Evolutionary conservation across 352 stramenopile species (phyloP).

Genomic region (Phytophthora parvispora): DNA sequence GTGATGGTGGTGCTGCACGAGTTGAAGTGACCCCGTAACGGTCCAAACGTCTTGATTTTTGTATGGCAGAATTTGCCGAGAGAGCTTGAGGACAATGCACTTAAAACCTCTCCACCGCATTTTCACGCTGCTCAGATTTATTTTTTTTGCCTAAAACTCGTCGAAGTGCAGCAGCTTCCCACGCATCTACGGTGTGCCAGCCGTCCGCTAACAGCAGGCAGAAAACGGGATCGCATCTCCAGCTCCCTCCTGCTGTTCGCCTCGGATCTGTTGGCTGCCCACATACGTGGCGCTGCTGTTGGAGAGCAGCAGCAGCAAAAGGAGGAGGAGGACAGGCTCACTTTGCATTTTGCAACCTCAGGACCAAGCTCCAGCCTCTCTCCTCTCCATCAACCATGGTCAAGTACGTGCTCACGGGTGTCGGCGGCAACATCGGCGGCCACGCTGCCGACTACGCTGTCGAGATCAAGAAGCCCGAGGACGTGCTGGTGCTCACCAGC

Average conservation of each 20-base stretch:
- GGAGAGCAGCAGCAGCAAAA: too few relatives aligned
- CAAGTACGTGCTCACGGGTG: constrained; percentile 43
- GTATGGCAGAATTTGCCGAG: constrained; percentile 5
- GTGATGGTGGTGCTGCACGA: constrained; percentile 6
- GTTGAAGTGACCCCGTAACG: constrained; percentile 32
- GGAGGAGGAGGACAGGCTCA: too few relatives aligned
- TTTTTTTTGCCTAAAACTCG: too few relatives aligned
- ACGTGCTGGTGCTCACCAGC: too few relatives aligned
- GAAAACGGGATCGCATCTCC: constrained; percentile 14
- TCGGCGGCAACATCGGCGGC: constrained; percentile 33
- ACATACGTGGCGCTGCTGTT: constrained; percentile 17
- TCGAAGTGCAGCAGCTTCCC: too few relatives aligned
- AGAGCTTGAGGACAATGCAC: too few relatives aligned
- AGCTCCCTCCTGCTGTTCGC: too few relatives aligned
- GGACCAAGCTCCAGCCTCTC: constrained; percentile 12
- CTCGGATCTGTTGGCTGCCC: neutral
- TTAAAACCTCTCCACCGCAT: too few relatives aligned
- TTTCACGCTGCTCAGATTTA: too few relatives aligned
- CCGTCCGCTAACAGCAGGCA: neutral
- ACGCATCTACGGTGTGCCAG: neutral
- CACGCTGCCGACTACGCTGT: constrained; percentile 30
- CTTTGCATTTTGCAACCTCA: constrained; percentile 20
- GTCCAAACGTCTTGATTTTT: constrained; percentile 17
- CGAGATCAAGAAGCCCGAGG: constrained; percentile 29
- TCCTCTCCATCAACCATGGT: constrained; percentile 19